These are phyloP conservation scores for Circinella minor DNA, from an alignment of 371 early-diverging fungal genomes.

Conservation along the genomic window DNA sequence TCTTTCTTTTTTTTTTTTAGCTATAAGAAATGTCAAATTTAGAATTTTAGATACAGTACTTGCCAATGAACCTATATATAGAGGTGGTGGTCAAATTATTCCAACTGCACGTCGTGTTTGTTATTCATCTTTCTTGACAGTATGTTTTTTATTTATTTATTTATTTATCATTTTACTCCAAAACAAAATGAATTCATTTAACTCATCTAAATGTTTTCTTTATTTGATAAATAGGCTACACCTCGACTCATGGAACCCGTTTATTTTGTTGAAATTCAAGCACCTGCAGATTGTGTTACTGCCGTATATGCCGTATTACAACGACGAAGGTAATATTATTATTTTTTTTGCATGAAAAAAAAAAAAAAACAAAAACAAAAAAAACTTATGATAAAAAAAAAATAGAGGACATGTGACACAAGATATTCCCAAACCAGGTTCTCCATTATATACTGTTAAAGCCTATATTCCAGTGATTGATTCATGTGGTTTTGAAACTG, in stretches of 20 bases:
- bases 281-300: constrained; percentile 95
- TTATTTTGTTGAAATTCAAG: constrained; percentile 93
- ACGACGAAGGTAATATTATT: constrained; percentile 68
- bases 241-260: constrained; percentile 98
- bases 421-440: constrained; percentile 94
- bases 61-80: constrained; percentile 87
- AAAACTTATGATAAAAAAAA: not conserved
- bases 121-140: constrained; percentile 93
- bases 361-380: not conserved
- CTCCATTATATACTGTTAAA: constrained; percentile 92
- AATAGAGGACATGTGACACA: constrained; percentile 95
- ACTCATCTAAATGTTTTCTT: no score
- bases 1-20: not conserved
- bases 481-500: constrained; percentile 96
- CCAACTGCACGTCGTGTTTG: constrained; percentile 98
- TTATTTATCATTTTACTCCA: no score
- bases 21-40: constrained; percentile 92
- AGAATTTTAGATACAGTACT: constrained; percentile 87
- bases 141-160: no score
- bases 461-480: constrained; percentile 96
- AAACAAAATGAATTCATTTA: no score
- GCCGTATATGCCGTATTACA: constrained; percentile 95
- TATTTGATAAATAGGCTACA: constrained; percentile 62
- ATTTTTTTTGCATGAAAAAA: not conserved
- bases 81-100: constrained; percentile 98